Evolutionary conservation across 2,329 filamentous ascomycete genomes (phyloP).

Genomic region (Botrytis medusae): DNA sequence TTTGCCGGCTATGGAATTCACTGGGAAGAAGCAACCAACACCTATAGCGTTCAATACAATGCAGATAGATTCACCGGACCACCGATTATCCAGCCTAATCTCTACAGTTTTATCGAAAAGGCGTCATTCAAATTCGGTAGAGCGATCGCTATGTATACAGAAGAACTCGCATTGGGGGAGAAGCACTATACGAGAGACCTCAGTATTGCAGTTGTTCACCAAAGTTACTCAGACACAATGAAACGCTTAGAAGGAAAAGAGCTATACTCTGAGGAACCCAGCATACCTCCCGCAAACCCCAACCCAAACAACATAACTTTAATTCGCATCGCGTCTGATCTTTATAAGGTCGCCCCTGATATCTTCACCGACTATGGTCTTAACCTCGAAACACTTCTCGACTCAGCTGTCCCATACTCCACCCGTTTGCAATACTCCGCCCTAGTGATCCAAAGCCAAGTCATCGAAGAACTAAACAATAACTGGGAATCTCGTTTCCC

Average conservation of each 20-base stretch:
- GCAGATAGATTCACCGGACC: conserved; percentile 24
- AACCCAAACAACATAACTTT: conserved; percentile 21
- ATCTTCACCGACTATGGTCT: conserved; percentile 24
- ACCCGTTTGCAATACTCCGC: neutral
- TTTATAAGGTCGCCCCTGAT: conserved; percentile 30
- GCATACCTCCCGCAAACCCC: neutral
- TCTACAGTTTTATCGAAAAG: conserved; percentile 27
- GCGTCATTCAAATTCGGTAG: conserved; percentile 33
- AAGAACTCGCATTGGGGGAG: conserved; percentile 4
- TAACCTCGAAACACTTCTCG: conserved; percentile 7
- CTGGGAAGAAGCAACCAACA: neutral
- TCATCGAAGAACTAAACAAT: conserved; percentile 36
- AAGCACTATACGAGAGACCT: neutral
- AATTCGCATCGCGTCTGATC: conserved; percentile 27
- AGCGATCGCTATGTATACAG: conserved; percentile 23
- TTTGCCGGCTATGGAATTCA: neutral
- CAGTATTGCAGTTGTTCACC: neutral
- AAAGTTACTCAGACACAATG: conserved; percentile 1
- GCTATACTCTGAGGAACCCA: neutral
- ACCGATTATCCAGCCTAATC: conserved; percentile 35
- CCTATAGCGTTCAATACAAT: conserved; percentile 30
- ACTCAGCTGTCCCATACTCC: conserved; percentile 16
- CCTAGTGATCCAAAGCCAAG: conserved; percentile 26
- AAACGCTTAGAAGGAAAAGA: conserved; percentile 8
- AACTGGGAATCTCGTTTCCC: conserved; percentile 36